Conservation (phyloP, 805 yeast species). For the Zygosaccharomyces bailii region DNA sequence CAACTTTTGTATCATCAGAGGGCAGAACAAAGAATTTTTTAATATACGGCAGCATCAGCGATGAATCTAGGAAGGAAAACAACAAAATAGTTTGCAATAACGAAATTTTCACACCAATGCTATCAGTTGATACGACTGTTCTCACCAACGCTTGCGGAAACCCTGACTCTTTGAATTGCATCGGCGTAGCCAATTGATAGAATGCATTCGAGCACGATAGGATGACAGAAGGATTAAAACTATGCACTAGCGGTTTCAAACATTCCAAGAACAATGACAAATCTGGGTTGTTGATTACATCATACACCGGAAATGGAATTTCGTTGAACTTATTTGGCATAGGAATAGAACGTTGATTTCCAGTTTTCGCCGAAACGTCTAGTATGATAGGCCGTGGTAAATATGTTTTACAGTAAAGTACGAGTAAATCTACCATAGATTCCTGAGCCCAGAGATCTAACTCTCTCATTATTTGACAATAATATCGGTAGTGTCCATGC, state of each 20-base stretch:
- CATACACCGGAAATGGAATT: constrained; percentile 40
- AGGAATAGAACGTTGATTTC: constrained; percentile 24
- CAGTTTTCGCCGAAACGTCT: constrained; percentile 34
- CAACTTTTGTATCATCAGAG: constrained; percentile 43
- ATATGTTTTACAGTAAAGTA: constrained; percentile 61
- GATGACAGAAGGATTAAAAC: constrained; percentile 57
- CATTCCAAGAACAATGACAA: constrained; percentile 50
- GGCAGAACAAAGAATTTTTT: constrained; percentile 56
- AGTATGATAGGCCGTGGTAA: constrained; percentile 51
- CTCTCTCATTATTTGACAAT: constrained; percentile 44
- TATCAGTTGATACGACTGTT: constrained; percentile 36
- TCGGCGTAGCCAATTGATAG: constrained; percentile 56
- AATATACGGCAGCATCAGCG: constrained; percentile 37
- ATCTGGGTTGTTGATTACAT: constrained; percentile 52
- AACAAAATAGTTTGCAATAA: constrained; percentile 48
- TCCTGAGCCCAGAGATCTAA: constrained; percentile 76
- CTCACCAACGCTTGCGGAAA: constrained; percentile 52
- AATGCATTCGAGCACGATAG: constrained; percentile 57
- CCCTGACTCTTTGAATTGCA: constrained; percentile 44
- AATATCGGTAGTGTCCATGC: constrained; percentile 66
- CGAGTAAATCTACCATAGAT: constrained; percentile 55
- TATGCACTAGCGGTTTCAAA: constrained; percentile 45
- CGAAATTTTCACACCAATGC: constrained; percentile 34
- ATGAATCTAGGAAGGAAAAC: constrained; percentile 35
- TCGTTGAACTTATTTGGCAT: constrained; percentile 45